phyloP scores from a whole-genome alignment of 306 rosid genomes.

The Potentilla sterilis region DNA sequence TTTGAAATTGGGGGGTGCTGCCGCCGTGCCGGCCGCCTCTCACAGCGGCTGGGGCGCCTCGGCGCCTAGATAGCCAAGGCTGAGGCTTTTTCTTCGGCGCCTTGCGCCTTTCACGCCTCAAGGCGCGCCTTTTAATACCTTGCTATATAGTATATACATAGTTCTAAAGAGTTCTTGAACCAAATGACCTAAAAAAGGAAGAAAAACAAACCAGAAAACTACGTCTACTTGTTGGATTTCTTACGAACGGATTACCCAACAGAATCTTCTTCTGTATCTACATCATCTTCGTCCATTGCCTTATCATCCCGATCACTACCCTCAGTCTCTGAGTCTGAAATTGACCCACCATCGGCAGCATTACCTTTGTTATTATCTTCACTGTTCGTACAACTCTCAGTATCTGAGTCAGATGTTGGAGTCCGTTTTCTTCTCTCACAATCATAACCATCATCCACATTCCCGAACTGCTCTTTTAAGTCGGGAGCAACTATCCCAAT shows the following conservation, averaged over 20 bases:
- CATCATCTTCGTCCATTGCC: slow-evolving; percentile 69
- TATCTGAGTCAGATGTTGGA: slow-evolving; percentile 48
- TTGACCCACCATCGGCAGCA: slow-evolving; percentile 36
- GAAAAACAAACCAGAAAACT: not conserved
- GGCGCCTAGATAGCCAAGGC: too few species aligned
- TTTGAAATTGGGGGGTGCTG: too few species aligned
- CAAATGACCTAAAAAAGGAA: not conserved
- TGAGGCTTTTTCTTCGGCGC: too few species aligned
- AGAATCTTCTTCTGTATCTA: slow-evolving; percentile 61
- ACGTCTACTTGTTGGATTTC: not conserved
- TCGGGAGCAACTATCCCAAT: slow-evolving; percentile 90
- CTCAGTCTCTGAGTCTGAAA: slow-evolving; percentile 72
- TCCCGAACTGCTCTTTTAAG: slow-evolving; percentile 59
- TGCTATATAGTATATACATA: not conserved
- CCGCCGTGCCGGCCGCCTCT: too few species aligned
- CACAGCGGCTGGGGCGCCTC: too few species aligned
- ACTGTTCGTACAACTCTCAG: slow-evolving; percentile 48
- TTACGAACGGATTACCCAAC: slow-evolving; percentile 27
- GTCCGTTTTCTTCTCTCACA: slow-evolving; percentile 30
- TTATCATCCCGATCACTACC: slow-evolving; percentile 44
- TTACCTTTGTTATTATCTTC: slow-evolving; percentile 31
- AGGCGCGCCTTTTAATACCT: too few species aligned
- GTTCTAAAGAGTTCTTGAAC: not conserved
- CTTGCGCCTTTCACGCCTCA: too few species aligned
- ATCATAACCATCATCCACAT: slow-evolving; percentile 33